These are phyloP conservation scores for Malassezia pachydermatis DNA, from an alignment of 1,284 basidiomycete genomes.

Conservation along the genomic window DNA sequence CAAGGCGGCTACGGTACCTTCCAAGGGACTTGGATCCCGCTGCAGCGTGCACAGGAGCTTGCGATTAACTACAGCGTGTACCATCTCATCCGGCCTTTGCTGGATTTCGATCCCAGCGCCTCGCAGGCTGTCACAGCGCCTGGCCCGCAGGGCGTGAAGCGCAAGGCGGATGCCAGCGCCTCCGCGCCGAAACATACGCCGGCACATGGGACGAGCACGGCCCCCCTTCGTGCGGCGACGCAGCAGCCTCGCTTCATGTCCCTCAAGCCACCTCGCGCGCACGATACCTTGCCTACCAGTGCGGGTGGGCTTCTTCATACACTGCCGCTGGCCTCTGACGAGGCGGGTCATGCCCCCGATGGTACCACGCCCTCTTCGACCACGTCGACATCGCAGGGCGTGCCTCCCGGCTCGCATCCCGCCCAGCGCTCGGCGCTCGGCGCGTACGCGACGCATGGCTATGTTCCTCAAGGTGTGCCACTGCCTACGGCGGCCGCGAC, in stretches of 20 bases:
- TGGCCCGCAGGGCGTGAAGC: slow-evolving; percentile 22
- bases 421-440: slow-evolving; percentile 28
- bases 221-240: neutral
- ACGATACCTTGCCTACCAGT: slow-evolving; percentile 26
- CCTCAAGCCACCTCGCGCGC: slow-evolving; percentile 25
- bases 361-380: too few relatives aligned
- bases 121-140: slow-evolving; percentile 33
- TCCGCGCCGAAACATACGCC: slow-evolving; percentile 11
- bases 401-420: slow-evolving; percentile 34
- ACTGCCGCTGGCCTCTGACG: slow-evolving; percentile 2
- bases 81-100: slow-evolving; percentile 42
- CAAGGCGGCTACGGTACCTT: slow-evolving; percentile 99
- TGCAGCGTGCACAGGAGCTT: slow-evolving; percentile 41
- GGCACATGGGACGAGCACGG: neutral
- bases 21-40: slow-evolving; percentile 79
- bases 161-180: slow-evolving; percentile 29
- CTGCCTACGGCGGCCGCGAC: slow-evolving; percentile 20
- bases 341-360: neutral
- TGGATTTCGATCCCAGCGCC: slow-evolving; percentile 42
- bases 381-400: slow-evolving; percentile 25
- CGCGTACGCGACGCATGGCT: slow-evolving; percentile 32
- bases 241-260: slow-evolving; percentile 32
- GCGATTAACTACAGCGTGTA: slow-evolving; percentile 43
- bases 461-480: slow-evolving; percentile 32
- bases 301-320: slow-evolving; percentile 25